Base-by-base conservation (phyloP, 148 eudicot species). In the Rhododendron williamsianum region DNA sequence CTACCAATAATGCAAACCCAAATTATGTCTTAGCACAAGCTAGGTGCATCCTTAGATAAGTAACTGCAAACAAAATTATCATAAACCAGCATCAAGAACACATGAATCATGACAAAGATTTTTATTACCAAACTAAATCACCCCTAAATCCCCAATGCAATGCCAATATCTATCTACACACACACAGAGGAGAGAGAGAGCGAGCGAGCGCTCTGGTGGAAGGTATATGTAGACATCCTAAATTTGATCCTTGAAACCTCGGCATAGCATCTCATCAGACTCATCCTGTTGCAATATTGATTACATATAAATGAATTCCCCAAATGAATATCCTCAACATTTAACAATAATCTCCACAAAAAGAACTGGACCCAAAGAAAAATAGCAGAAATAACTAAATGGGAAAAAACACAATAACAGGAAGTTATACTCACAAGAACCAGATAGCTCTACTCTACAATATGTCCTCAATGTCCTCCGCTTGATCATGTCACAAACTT, bases 191-290 rank as follows among this genome's bases (percentile, higher is more conserved):
- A 27, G 30, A 27, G 30, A 0, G 30, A 27, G 30, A 27, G n/a
- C n/a, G 30, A 27, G 30, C 0, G n/a, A n/a, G n/a, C n/a, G 30
- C 30, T 30, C 30, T 30, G 30, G n/a, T n/a, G 27, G 27, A 0
- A 27, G 27, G 27, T 27, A 27, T 27, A 27, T 90, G 86, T 96
- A 96, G 78, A 96, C 97, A 93, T 96, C 99, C 86, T 96, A 96
- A 83, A 96, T 96, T 87, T 96, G 99, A 88, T 96, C 98, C 92
- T 95, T 96, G 80, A 96, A 96, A 81, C 99, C 99, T 87, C 98
- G 88, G 90, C 98, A 94, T 93, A 96, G 89, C 98, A 94, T 96
- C 0, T 30, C 30, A 30, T 30, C 30, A 30, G 30, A 30, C 88
- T 96, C 99, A 90, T 96, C 99, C 97, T 96, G 87, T 71, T 30